These are phyloP conservation scores for Botrytis fabae DNA, from an alignment of 2,329 filamentous ascomycete species.

Conservation along the genomic window DNA sequence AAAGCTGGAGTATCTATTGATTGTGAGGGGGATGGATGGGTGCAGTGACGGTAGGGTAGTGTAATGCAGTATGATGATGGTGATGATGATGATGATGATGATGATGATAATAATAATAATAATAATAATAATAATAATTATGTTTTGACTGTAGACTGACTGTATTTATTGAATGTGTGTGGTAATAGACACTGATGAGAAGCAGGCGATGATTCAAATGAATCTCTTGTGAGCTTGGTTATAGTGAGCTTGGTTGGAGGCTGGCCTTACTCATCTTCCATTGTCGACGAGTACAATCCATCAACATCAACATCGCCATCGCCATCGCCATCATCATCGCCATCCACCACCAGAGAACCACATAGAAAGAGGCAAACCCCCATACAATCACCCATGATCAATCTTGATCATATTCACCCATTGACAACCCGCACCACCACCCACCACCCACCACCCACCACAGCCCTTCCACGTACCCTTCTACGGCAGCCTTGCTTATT, in stretches of 20 bases:
- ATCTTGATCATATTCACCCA: not conserved
- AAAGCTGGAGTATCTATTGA: not conserved
- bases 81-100: too few species aligned
- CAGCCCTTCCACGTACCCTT: conserved; percentile 9
- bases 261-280: too few species aligned
- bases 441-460: too few species aligned
- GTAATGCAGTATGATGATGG: not conserved
- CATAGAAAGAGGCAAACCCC: not conserved
- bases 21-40: not conserved
- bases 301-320: not conserved
- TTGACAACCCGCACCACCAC: too few species aligned
- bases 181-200: not conserved
- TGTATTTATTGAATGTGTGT: too few species aligned
- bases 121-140: too few species aligned
- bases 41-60: too few species aligned
- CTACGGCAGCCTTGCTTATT: conserved; percentile 9
- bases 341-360: too few species aligned
- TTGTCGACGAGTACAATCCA: too few species aligned
- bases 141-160: not conserved
- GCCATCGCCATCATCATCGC: too few species aligned
- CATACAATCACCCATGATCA: not conserved
- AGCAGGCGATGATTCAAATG: not conserved
- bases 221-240: not conserved
- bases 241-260: too few species aligned
- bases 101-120: too few species aligned